Evolutionary conservation across 371 early-diverging fungal genomes (phyloP).

Genomic region (Mortierella sp.): DNA sequence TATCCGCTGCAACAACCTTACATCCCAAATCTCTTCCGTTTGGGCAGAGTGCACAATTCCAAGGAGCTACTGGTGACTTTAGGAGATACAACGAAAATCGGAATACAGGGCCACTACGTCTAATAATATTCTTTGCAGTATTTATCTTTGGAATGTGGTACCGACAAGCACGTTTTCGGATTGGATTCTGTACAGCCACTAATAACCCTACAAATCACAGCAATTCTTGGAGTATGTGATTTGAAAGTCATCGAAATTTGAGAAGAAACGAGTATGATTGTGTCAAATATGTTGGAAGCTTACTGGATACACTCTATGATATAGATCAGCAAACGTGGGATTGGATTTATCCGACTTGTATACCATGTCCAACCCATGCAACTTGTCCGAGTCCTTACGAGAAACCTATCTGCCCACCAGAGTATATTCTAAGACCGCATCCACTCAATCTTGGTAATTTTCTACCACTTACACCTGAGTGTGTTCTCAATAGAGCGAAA

Average conservation of each 20-base stretch:
- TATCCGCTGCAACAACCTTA: background rate
- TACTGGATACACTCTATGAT: background rate
- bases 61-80: conserved; percentile 4
- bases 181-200: conserved; percentile 28
- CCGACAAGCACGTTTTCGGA: conserved; percentile 29
- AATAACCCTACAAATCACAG: background rate
- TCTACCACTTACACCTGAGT: conserved; percentile 30
- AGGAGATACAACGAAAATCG: background rate
- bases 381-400: conserved; percentile 6
- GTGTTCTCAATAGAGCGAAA: conserved; percentile 27
- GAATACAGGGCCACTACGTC: conserved; percentile 2
- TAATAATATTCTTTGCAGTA: conserved; percentile 6
- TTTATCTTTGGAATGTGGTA: conserved; percentile 33
- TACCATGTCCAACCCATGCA: conserved; percentile 37
- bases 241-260: too few relatives aligned
- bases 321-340: conserved; percentile 11
- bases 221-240: background rate
- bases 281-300: too few relatives aligned
- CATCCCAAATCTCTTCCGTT: conserved; percentile 4
- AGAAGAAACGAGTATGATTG: too few relatives aligned
- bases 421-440: conserved; percentile 30
- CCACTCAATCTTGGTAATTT: conserved; percentile 21
- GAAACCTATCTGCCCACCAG: conserved; percentile 21
- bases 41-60: background rate
- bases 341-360: conserved; percentile 41